Base-by-base conservation (phyloP, 2,329 filamentous ascomycete species). In the Colletotrichum shisoi region DNA sequence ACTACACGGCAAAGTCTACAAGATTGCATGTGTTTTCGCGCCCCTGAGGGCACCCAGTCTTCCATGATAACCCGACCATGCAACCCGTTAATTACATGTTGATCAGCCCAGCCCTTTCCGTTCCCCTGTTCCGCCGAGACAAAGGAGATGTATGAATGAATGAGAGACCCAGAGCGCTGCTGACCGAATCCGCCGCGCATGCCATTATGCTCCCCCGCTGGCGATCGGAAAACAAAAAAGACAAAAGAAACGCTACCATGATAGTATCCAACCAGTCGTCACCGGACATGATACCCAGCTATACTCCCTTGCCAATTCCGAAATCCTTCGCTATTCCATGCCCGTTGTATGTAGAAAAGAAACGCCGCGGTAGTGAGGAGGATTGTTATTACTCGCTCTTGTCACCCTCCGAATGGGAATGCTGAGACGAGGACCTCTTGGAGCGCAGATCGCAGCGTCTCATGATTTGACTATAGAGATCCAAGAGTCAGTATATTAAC, bases 391-490 rank as follows among this genome's bases (percentile, higher is more conserved):
- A 67, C 12, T 67, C 64, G 61, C 64, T 67, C 61, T 67, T 67
- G 24, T 67, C 64, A 3, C 64, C 64, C 37, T 67, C 64, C 4
- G 64, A 67, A 21, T 59, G 57, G 3, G 57, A 59, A 34, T 59
- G 57, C 48, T 67, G 61, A 15, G 64, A 67, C 1, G 64, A 59
- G 21, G 64, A 67, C 11, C 64, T 58, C 64, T 64, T 64, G 34
- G 42, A 42, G 8, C 61, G 63, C 15, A 70, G 40, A 21, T 70
- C 67, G 57, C 67, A 69, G 53, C 67, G 63, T 44, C 69, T 63
- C 39, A 70, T 56, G 4, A 70, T 64, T 45, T 69, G 67, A 21
- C 69, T 70, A n/a, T 70, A n/a, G 21, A 53, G 4, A 52, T 9
- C 2, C 5, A 17, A 48, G 2, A 19, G 53, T 69, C 40, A 70